Conservation (phyloP, 2,329 filamentous ascomycete genomes). For the Paraphaeosphaeria minitans region DNA sequence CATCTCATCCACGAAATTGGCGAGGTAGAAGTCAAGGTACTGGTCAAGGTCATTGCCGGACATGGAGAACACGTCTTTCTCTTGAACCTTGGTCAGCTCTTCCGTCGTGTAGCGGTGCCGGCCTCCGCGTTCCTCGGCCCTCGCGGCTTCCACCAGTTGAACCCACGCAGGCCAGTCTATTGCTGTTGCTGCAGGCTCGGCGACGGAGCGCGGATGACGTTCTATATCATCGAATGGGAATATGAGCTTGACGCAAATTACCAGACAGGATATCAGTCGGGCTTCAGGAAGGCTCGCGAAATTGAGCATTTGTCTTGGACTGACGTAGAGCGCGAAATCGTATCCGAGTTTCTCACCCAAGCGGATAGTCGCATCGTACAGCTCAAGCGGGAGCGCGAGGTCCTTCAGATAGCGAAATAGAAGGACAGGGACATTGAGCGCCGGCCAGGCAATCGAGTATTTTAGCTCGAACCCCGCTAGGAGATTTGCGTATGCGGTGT, state of each 20-base stretch:
- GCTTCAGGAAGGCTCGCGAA: conserved; percentile 66
- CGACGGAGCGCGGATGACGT: conserved; percentile 55
- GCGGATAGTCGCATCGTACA: conserved; percentile 64
- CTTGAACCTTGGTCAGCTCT: conserved; percentile 60
- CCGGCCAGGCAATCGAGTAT: conserved; percentile 73
- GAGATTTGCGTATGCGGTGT: conserved; percentile 66
- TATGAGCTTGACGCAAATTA: conserved; percentile 78
- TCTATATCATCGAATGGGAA: conserved; percentile 72
- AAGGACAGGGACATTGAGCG: conserved; percentile 71
- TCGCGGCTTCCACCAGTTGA: conserved; percentile 19
- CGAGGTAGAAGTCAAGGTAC: conserved; percentile 78
- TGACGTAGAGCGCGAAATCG: conserved; percentile 62
- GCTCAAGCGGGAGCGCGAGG: conserved; percentile 75
- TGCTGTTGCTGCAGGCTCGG: conserved; percentile 63
- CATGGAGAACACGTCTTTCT: conserved; percentile 68
- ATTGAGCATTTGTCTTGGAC: conserved; percentile 24
- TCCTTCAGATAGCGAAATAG: conserved; percentile 72
- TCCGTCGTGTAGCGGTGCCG: conserved; percentile 40
- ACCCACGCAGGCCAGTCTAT: conserved; percentile 78
- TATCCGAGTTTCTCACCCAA: conserved; percentile 60
- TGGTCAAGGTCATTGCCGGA: conserved; percentile 67
- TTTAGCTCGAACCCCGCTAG: conserved; percentile 68
- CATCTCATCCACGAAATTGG: conserved; percentile 62
- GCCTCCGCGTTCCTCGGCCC: conserved; percentile 11
- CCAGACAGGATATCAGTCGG: conserved; percentile 70